These are phyloP conservation scores for Prunus armeniaca DNA, from an alignment of 306 rosid genomes.

Conservation along the genomic window DNA sequence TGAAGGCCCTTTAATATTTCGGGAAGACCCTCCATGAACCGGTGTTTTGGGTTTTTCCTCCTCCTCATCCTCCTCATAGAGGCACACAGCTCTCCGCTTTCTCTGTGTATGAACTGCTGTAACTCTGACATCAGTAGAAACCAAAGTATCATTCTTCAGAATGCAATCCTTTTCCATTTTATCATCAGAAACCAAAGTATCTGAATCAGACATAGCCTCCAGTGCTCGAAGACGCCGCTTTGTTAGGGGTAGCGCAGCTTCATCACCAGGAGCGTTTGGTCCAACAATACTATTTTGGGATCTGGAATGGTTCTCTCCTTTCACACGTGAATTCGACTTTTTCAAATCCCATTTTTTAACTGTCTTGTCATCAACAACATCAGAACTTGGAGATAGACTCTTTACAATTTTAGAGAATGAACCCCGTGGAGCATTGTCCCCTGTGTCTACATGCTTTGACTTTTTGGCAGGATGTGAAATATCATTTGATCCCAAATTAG, in stretches of 20 bases:
- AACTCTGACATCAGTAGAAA: conserved; percentile 31
- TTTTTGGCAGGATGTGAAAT: conserved; percentile 54
- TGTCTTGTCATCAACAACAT: conserved; percentile 42
- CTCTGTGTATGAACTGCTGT: conserved; percentile 37
- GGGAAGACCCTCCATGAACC: conserved; percentile 78
- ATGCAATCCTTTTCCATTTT: conserved; percentile 41
- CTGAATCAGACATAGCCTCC: conserved; percentile 54
- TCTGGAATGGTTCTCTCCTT: conserved; percentile 52
- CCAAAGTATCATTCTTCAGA: conserved; percentile 35
- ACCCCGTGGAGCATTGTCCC: conserved; percentile 36
- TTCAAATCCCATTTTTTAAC: conserved; percentile 47
- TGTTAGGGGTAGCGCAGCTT: conserved; percentile 42
- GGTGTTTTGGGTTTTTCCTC: conserved; percentile 80
- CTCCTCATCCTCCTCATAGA: conserved; percentile 62
- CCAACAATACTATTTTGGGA: conserved; percentile 38
- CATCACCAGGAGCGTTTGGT: conserved; percentile 46
- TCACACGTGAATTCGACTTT: conserved; percentile 43
- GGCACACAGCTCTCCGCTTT: conserved; percentile 85
- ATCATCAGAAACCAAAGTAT: conserved; percentile 40
- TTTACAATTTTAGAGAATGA: conserved; percentile 40
- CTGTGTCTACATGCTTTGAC: conserved; percentile 44
- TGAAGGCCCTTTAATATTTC: conserved; percentile 45
- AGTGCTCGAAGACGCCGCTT: conserved; percentile 49
- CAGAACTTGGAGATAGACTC: conserved; percentile 41
- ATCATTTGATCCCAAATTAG: conserved; percentile 47